phyloP scores from a whole-genome alignment of 2,329 filamentous ascomycete species.

The Apiospora arundinis region DNA sequence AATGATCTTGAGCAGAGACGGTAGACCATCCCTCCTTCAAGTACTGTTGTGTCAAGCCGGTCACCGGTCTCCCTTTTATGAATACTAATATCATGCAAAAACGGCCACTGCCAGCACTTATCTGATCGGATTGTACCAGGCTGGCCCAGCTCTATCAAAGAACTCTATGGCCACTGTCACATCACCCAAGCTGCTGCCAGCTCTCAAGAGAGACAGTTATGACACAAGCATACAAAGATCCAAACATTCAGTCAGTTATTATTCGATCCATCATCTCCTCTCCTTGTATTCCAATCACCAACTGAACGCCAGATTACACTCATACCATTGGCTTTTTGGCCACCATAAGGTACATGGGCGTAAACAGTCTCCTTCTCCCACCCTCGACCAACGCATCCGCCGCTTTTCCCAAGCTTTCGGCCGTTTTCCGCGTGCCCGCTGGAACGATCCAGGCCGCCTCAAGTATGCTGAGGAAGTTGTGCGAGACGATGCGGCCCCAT shows the following conservation, averaged over 20 bases:
- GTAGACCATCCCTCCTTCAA: too few species aligned
- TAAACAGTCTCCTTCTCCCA: constrained; percentile 74
- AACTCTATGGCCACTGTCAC: too few species aligned
- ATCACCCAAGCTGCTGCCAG: too few species aligned
- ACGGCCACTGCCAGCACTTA: too few species aligned
- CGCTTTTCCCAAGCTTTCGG: constrained; percentile 69
- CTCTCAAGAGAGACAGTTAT: too few species aligned
- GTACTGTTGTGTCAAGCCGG: too few species aligned
- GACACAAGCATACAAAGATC: not conserved
- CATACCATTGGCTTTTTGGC: constrained; percentile 62
- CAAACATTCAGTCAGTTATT: not conserved
- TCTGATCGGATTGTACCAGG: too few species aligned
- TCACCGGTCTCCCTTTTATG: too few species aligned
- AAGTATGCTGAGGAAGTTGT: constrained; percentile 66
- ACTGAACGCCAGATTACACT: not conserved
- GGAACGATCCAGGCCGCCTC: constrained; percentile 68
- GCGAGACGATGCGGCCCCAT: constrained; percentile 64
- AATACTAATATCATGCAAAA: too few species aligned
- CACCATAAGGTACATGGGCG: constrained; percentile 78
- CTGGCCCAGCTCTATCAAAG: too few species aligned
- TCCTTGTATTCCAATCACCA: not conserved
- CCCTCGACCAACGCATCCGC: constrained; percentile 73
- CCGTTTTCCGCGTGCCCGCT: constrained; percentile 72
- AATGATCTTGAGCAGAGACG: too few species aligned
- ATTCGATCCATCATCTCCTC: not conserved